A percentile compares a stretch with the other conserved stretches of the same genome.
Conservation (phyloP, 768 basidiomycete species). For the Boletus barrowsii region DNA sequence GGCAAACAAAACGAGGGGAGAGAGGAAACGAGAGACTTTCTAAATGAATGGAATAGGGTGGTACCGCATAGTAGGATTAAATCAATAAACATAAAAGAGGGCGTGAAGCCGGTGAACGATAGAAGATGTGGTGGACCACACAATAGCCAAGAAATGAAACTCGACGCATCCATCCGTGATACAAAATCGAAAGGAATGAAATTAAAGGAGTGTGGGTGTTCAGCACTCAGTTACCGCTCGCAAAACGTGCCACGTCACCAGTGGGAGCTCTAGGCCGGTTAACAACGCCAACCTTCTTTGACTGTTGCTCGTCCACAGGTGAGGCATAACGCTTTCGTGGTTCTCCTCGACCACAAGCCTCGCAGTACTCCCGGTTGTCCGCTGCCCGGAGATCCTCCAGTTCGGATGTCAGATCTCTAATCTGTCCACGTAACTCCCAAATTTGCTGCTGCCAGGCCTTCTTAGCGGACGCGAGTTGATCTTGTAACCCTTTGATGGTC, state of each 20-base stretch:
- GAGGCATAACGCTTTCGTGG: slow-evolving; percentile 6
- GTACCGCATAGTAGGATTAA: slow-evolving; percentile 3
- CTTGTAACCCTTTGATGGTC: slow-evolving; percentile 53
- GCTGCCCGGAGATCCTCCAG: slow-evolving; percentile 51
- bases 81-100: slow-evolving; percentile 22
- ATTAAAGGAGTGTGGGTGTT: slow-evolving; percentile 13
- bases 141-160: slow-evolving; percentile 15
- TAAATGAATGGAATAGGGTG: slow-evolving; percentile 22
- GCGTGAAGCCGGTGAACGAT: slow-evolving; percentile 1
- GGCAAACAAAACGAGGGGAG: slow-evolving; percentile 26
- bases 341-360: slow-evolving; percentile 56
- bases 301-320: slow-evolving; percentile 17
- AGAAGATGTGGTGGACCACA: slow-evolving; percentile 11
- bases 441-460: slow-evolving; percentile 70
- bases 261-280: slow-evolving; percentile 67
- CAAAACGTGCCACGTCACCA: slow-evolving; percentile 63
- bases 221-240: slow-evolving; percentile 37
- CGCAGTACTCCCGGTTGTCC: slow-evolving; percentile 49
- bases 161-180: slow-evolving; percentile 14
- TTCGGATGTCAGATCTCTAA: slow-evolving; percentile 68
- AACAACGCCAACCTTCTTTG: slow-evolving; percentile 41
- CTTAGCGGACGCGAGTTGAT: slow-evolving; percentile 56
- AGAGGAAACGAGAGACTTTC: background rate
- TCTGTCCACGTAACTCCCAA: slow-evolving; percentile 72
- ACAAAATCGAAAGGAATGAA: slow-evolving; percentile 10